Percentiles rank a stretch among this genome's conserved stretches.
Conservation (phyloP, 805 yeast genomes). For the Candida yuanshanica region DNA sequence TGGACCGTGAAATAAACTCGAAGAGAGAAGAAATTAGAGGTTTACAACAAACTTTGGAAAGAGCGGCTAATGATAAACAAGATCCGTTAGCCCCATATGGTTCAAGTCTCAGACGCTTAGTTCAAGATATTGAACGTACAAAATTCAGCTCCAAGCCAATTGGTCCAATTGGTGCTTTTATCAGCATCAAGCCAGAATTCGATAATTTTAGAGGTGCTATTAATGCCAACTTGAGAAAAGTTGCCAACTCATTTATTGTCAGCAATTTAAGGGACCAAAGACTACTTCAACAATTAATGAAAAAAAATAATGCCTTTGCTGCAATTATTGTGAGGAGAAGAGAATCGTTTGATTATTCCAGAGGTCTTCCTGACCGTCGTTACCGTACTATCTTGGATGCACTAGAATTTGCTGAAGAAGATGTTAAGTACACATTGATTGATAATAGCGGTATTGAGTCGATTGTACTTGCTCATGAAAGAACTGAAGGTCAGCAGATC, state of each 20-base stretch:
- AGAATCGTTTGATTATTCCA: conserved; percentile 51
- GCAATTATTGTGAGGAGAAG: conserved; percentile 46
- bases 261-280: conserved; percentile 54
- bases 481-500: conserved; percentile 43
- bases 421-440: conserved; percentile 54
- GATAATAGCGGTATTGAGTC: conserved; percentile 59
- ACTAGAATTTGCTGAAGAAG: conserved; percentile 48
- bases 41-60: conserved; percentile 3
- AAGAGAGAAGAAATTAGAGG: conserved; percentile 7
- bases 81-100: conserved; percentile 12
- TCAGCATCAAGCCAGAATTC: conserved; percentile 50
- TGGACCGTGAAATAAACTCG: conserved; percentile 4
- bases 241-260: conserved; percentile 63
- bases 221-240: conserved; percentile 45
- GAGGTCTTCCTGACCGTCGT: conserved; percentile 36
- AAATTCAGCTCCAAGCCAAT: conserved; percentile 49
- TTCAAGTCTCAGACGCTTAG: background rate
- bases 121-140: conserved; percentile 17
- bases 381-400: conserved; percentile 54
- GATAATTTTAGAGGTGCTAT: conserved; percentile 55
- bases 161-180: conserved; percentile 73
- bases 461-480: conserved; percentile 45
- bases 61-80: background rate
- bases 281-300: conserved; percentile 31
- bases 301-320: conserved; percentile 26